These are phyloP conservation scores for Circinella minor DNA, from an alignment of 371 early-diverging fungal species.

Conservation along the genomic window DNA sequence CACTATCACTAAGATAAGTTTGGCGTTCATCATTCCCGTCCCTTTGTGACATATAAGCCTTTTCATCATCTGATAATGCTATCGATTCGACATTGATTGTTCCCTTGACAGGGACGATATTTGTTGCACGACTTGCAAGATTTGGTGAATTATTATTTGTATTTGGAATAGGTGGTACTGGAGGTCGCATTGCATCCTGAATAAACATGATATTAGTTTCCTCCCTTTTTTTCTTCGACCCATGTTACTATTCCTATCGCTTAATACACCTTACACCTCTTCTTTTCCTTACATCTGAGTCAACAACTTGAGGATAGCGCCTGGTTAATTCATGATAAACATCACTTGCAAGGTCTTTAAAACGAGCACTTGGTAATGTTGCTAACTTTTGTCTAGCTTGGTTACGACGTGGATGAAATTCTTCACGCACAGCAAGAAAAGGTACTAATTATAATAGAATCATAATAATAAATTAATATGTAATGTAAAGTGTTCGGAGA, in stretches of 20 bases:
- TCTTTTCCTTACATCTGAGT: constrained; percentile 30
- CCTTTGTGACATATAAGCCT: constrained; percentile 18
- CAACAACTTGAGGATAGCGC: constrained; percentile 67
- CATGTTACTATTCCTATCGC: no score
- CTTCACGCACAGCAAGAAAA: constrained; percentile 81
- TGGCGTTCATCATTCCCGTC: constrained; percentile 9
- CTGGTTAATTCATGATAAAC: constrained; percentile 85
- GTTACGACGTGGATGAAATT: constrained; percentile 94
- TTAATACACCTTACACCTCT: background rate
- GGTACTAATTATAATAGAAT: constrained; percentile 65
- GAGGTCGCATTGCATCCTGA: constrained; percentile 32
- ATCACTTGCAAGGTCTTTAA: constrained; percentile 91
- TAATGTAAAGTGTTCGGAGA: no score
- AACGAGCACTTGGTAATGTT: constrained; percentile 82
- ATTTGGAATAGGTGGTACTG: constrained; percentile 37
- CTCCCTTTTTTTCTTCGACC: no score
- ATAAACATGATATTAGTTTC: background rate
- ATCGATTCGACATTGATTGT: constrained; percentile 49
- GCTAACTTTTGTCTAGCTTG: constrained; percentile 97
- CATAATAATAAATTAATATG: background rate
- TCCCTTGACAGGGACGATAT: constrained; percentile 55
- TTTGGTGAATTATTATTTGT: constrained; percentile 16
- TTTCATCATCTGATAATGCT: constrained; percentile 31
- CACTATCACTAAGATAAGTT: constrained; percentile 10
- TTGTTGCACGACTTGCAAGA: constrained; percentile 48